A percentile compares a stretch with the other conserved stretches of the same genome.
Evolutionary conservation across 306 rosid species (phyloP).

Genomic region (Glycine latifolia): DNA sequence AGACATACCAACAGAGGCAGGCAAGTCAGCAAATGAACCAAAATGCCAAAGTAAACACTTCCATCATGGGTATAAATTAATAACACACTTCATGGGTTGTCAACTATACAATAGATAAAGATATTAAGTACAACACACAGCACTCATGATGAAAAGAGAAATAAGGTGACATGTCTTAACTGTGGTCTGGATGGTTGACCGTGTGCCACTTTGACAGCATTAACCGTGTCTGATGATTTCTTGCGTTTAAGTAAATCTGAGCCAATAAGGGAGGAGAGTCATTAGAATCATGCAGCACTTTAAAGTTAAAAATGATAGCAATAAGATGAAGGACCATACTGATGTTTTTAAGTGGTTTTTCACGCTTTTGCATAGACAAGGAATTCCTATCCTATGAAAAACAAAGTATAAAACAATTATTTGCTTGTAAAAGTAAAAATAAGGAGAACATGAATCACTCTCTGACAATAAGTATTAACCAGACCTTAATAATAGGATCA

Average conservation of each 20-base stretch:
- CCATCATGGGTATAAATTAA: background rate
- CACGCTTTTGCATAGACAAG: constrained; percentile 80
- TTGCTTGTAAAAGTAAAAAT: constrained; percentile 7
- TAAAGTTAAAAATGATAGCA: constrained; percentile 29
- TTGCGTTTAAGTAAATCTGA: constrained; percentile 89
- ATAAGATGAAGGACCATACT: constrained; percentile 60
- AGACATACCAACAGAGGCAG: constrained; percentile 45
- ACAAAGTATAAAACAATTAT: constrained; percentile 36
- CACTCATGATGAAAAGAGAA: constrained; percentile 15
- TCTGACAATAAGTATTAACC: constrained; percentile 31
- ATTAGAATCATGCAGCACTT: constrained; percentile 37
- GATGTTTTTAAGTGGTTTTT: constrained; percentile 86
- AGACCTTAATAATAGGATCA: constrained; percentile 94
- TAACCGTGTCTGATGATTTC: constrained; percentile 71
- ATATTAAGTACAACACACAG: background rate
- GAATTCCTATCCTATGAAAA: constrained; percentile 76
- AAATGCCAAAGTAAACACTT: constrained; percentile 29
- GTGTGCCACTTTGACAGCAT: constrained; percentile 74
- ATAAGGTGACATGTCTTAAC: constrained; percentile 61
- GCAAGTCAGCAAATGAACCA: constrained; percentile 42
- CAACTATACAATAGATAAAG: constrained; percentile 38
- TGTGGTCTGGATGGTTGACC: constrained; percentile 81
- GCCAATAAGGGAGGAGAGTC: constrained; percentile 41
- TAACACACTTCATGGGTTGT: constrained; percentile 33
- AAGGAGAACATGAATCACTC: constrained; percentile 37